Evolutionary conservation across 2,329 filamentous ascomycete species (phyloP).

Genomic region (Nectriaceae sp.): DNA sequence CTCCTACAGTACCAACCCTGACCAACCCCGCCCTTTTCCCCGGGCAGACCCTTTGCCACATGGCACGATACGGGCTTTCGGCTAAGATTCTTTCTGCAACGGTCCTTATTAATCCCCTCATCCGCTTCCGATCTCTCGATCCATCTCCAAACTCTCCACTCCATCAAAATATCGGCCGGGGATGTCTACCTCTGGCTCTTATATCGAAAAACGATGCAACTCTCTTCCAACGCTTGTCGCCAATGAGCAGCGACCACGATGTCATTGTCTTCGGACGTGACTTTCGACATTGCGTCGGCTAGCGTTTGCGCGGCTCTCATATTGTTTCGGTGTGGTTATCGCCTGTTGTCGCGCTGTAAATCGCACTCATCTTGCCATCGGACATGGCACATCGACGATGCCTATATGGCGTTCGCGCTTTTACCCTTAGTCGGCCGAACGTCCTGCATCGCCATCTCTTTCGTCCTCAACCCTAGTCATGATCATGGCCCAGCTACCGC

Average conservation of each 20-base stretch:
- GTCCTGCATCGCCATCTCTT: conserved; percentile 24
- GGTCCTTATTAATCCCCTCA: background rate
- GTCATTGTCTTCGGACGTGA: conserved; percentile 25
- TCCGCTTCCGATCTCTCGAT: background rate
- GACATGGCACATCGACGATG: conserved; percentile 33
- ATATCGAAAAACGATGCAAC: too few species aligned
- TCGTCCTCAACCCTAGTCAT: conserved; percentile 30
- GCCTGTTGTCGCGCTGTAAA: conserved; percentile 28
- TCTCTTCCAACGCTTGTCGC: background rate
- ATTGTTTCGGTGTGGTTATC: conserved; percentile 30
- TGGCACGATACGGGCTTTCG: background rate
- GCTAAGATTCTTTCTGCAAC: background rate
- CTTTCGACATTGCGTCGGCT: conserved; percentile 29
- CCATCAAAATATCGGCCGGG: background rate
- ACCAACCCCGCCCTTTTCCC: background rate
- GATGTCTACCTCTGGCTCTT: background rate
- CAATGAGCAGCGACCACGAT: conserved; percentile 7
- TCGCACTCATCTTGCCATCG: conserved; percentile 31
- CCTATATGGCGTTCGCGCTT: conserved; percentile 34
- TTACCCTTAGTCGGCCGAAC: conserved; percentile 31
- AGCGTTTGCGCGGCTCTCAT: conserved; percentile 30
- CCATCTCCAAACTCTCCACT: background rate
- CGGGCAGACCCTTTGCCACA: background rate
- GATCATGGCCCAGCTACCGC: conserved; percentile 22
- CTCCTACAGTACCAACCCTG: background rate